Evolutionary conservation across 441 rosid species (phyloP), one percentile per base, ranked within the genome.

Genomic region (Populus tomentosa): DNA sequence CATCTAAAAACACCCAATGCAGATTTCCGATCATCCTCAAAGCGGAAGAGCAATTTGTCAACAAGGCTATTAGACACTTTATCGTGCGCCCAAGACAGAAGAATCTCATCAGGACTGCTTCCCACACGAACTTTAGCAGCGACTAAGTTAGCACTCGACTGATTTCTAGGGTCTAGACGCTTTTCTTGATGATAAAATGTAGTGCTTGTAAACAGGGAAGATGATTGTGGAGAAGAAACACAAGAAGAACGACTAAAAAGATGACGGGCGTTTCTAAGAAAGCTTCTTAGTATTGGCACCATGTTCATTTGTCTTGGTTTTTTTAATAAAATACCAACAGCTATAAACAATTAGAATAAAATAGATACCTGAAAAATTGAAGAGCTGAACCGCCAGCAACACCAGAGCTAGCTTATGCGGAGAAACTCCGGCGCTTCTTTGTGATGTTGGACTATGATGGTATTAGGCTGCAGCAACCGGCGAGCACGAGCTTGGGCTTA

Each of bases 1-100:
- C 97, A 94, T 83, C 81, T 86, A 78, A 91, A 87, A 26, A 87
- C 85, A 56, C 90, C 97, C 76, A 90, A 63, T 0, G 97, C 92
- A 28, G 93, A 90, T 86, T 82, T 92, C 97, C 97, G 91, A 74
- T 92, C 95, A 76, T 92, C 92, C 86, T 86, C 86, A 82, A 91
- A 94, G 77, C 91, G 83, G 35, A 73, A 78, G 20, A 94, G 90
- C 82, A 94, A 76, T 84, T 83, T 80, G 71, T 82, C 74, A 77
- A 91, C 89, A 66, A 94, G 84, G 35, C 53, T 74, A 23, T 78
- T 86, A 64, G 94, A 90, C 24, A 7, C 67, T 46, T 73, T 61
- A 75, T 91, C 92, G 68, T 35, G 74, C 38, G 76, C 67, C 67
- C 90, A 87, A 76, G 82, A 88, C 40, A 46, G 79, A 42, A 84